Percentiles rank a stretch among this genome's conserved stretches.
phyloP scores from a whole-genome alignment of 73 alveolate species.

The Breviolum minutum region DNA sequence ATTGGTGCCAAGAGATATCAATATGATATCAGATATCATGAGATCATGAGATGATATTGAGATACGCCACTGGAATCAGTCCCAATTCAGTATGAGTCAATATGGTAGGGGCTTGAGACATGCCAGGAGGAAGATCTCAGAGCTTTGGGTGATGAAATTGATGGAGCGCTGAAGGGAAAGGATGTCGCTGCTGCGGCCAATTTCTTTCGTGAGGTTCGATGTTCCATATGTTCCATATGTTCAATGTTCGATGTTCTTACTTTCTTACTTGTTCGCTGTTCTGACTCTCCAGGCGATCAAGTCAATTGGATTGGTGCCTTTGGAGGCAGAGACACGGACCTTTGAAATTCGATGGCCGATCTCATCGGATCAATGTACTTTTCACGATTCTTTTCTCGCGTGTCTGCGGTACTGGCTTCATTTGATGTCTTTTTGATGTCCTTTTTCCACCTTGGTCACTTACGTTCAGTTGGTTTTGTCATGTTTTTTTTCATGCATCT shows the following conservation, averaged over 20 bases:
- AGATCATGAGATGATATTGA: too few relatives aligned
- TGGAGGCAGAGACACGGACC: background rate
- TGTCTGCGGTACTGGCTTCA: background rate
- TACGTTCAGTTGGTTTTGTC: too few relatives aligned
- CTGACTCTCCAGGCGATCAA: constrained; percentile 15
- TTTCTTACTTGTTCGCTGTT: too few relatives aligned
- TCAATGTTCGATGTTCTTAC: background rate
- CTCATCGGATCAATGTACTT: background rate
- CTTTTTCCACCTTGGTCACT: too few relatives aligned
- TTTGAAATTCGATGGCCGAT: background rate
- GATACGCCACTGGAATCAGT: background rate
- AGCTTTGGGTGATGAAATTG: constrained; percentile 36
- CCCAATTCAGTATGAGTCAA: background rate
- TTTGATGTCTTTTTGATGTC: too few relatives aligned
- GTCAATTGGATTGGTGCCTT: constrained; percentile 36
- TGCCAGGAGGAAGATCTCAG: constrained; percentile 46
- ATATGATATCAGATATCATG: too few relatives aligned
- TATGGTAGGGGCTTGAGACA: background rate
- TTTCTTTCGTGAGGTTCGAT: constrained; percentile 22
- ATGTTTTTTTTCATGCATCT: too few relatives aligned
- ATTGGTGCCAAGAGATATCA: too few relatives aligned
- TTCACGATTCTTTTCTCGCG: background rate
- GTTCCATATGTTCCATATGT: background rate
- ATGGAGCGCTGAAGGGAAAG: background rate
- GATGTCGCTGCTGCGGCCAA: constrained; percentile 15